Evolutionary conservation across 768 basidiomycete species (phyloP).

Genomic region (Mycena rebaudengoi): DNA sequence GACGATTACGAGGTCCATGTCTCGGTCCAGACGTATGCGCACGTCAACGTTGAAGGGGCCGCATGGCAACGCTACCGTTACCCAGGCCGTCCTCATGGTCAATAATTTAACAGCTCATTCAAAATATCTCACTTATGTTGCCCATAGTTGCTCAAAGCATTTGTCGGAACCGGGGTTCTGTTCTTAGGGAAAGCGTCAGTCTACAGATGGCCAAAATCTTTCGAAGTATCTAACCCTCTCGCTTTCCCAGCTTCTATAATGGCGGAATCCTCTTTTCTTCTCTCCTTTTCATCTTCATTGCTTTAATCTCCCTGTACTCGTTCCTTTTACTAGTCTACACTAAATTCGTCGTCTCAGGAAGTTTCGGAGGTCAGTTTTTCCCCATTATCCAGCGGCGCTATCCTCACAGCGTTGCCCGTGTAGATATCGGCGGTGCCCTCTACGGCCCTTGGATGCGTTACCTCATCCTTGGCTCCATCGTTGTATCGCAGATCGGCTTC

Average conservation of each 20-base stretch:
- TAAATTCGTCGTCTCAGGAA: slow-evolving; percentile 89
- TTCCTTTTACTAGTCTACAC: slow-evolving; percentile 91
- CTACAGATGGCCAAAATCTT: no score
- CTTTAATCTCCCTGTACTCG: slow-evolving; percentile 88
- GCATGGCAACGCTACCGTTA: slow-evolving; percentile 88
- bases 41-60: slow-evolving; percentile 67
- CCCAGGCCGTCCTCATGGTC: slow-evolving; percentile 94
- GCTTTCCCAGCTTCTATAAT: slow-evolving; percentile 80
- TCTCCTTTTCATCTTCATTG: slow-evolving; percentile 80
- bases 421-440: slow-evolving; percentile 91
- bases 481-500: slow-evolving; percentile 90
- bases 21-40: slow-evolving; percentile 63
- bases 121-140: not conserved
- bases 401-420: not conserved
- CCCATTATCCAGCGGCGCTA: not conserved
- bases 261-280: slow-evolving; percentile 93
- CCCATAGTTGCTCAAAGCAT: slow-evolving; percentile 84
- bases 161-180: slow-evolving; percentile 94
- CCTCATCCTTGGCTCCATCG: slow-evolving; percentile 86
- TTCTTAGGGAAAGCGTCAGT: slow-evolving; percentile 95
- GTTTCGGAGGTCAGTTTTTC: slow-evolving; percentile 82
- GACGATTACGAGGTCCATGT: slow-evolving; percentile 40
- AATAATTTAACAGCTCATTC: slow-evolving; percentile 36
- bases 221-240: not conserved
- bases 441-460: slow-evolving; percentile 96